Evolutionary conservation across 257 asterid genomes (phyloP).

Genomic region (Lycium ferocissimum): DNA sequence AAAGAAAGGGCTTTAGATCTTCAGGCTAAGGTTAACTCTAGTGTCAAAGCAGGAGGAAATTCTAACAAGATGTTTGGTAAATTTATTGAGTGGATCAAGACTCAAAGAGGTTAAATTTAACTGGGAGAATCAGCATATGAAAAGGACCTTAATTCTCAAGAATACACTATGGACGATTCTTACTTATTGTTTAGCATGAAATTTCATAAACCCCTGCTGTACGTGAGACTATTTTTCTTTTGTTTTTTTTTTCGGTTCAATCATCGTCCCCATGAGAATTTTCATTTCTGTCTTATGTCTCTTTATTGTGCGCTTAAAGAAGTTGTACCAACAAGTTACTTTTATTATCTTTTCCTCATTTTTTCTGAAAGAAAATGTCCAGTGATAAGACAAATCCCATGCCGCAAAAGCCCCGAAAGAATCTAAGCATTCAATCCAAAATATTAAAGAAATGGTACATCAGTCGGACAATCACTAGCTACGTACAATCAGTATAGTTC

Average conservation of each 20-base stretch:
- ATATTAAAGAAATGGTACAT: background rate
- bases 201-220: no score
- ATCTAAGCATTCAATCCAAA: background rate
- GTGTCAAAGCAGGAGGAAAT: constrained; percentile 43
- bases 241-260: background rate
- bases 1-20: constrained; percentile 44
- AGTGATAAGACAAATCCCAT: background rate
- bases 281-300: background rate
- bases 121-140: background rate
- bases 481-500: background rate
- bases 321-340: background rate
- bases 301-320: background rate
- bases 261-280: background rate
- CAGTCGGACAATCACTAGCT: background rate
- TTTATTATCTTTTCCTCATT: background rate
- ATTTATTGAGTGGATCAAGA: constrained; percentile 55
- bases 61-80: constrained; percentile 44
- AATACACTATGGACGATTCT: background rate
- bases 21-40: constrained; percentile 33
- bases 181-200: background rate
- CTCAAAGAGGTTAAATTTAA: constrained; percentile 5
- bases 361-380: background rate
- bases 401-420: background rate
- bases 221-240: background rate
- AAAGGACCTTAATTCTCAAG: background rate